Evolutionary conservation across 345 rosid genomes (phyloP), one percentile per base, ranked within the genome.

Genomic region (Adansonia digitata): DNA sequence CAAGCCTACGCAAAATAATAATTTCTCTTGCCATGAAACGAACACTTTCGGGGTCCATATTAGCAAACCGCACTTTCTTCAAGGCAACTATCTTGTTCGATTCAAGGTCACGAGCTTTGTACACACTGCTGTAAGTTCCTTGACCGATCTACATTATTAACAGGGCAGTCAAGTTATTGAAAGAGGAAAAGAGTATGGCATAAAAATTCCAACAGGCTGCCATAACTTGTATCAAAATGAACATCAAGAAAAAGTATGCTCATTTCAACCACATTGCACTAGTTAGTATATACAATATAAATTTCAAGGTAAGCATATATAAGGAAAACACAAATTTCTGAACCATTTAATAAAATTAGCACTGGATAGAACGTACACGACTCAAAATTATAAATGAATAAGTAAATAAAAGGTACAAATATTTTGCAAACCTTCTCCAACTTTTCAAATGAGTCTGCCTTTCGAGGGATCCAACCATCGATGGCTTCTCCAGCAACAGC

Each of bases 401-500:
- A 46, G 11, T 31, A 4, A 45, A 71, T 2, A 42, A 62, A 46
- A 59, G 39, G 37, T 14, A 27, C 2, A 69, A 69, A 9, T 31
- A 69, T 49, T 42, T 5, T 64, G 45, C 77, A 81, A 39, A 94
- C 99, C 98, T 95, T 95, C 68, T 91, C 99, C 62, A 95, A 64
- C 85, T 90, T 95, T 83, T 95, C 96, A 78, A 95, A 95, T 0
- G 99, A 93, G 43, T 95, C 97, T 0, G 98, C 92, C 65, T 85
- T 87, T 17, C 98, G 88, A 10, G 99, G 98, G 65, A 89, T 86
- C 99, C 99, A 95, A 13, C 99, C 99, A 59, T 86, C 85, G 81
- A 95, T 90, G 66, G 98, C 99, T 84, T 95, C 99, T 12, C 98
- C 96, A 31, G 99, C 99, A 72, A 93, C 99, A 0, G 88, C 78